These are phyloP conservation scores for Chionographis japonica DNA, from an alignment of 106 monocot genomes.

Conservation along the genomic window DNA sequence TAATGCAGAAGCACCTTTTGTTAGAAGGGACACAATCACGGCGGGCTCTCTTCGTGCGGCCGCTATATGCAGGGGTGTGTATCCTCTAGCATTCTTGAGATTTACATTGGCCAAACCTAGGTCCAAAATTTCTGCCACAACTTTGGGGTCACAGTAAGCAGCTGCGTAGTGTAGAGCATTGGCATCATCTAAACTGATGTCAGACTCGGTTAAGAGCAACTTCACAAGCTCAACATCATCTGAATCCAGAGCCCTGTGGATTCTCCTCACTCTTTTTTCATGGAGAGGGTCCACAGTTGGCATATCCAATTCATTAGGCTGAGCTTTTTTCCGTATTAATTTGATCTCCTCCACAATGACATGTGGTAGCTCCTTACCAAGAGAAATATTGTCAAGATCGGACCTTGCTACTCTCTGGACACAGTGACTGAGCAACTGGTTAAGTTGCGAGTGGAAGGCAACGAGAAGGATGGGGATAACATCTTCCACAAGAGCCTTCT, in stretches of 20 bases:
- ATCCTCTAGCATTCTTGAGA: constrained; percentile 73
- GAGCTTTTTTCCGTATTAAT: constrained; percentile 23
- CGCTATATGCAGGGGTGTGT: constrained; percentile 86
- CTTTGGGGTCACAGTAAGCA: constrained; percentile 88
- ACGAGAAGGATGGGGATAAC: constrained; percentile 74
- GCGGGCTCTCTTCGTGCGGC: constrained; percentile 77
- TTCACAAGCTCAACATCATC: constrained; percentile 96
- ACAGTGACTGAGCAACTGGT: constrained; percentile 44
- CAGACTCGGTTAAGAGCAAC: constrained; percentile 75
- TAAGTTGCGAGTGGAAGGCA: constrained; percentile 60
- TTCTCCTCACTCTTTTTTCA: constrained; percentile 62
- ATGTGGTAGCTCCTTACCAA: constrained; percentile 70
- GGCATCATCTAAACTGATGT: constrained; percentile 70
- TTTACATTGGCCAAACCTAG: constrained; percentile 58
- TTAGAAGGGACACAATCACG: constrained; percentile 69
- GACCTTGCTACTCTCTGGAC: constrained; percentile 68
- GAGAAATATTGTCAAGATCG: constrained; percentile 54
- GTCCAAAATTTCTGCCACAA: constrained; percentile 74
- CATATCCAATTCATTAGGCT: constrained; percentile 7
- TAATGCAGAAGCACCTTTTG: constrained; percentile 60
- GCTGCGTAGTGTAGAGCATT: constrained; percentile 80
- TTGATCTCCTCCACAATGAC: constrained; percentile 54
- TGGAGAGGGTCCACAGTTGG: constrained; percentile 18
- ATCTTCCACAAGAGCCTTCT: constrained; percentile 83
- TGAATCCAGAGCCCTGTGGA: constrained; percentile 79